A percentile compares a stretch with the other conserved stretches of the same genome.
Evolutionary conservation across 148 eudicot genomes (phyloP).

Genomic region (Vaccinium myrtillus): DNA sequence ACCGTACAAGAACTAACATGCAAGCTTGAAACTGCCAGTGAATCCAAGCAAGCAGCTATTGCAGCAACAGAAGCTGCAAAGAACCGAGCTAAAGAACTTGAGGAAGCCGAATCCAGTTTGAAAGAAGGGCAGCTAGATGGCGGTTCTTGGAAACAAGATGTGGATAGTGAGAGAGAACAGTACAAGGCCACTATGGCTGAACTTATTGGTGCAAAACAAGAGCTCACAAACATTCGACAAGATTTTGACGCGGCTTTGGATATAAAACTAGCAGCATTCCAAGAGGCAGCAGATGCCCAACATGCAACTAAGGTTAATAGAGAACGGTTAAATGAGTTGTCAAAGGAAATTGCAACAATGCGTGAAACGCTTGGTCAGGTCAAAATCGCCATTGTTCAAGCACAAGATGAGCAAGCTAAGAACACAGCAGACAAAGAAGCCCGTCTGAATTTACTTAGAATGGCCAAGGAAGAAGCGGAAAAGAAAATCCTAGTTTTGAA

Average conservation of each 20-base stretch:
- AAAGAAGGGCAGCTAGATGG: constrained; percentile 23
- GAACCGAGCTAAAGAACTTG: constrained; percentile 41
- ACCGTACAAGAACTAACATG: constrained; percentile 53
- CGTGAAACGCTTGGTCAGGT: constrained; percentile 41
- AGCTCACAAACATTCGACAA: constrained; percentile 56
- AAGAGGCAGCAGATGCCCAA: constrained; percentile 58
- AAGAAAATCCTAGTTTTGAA: constrained; percentile 34
- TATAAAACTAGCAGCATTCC: constrained; percentile 46
- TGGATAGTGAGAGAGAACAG: constrained; percentile 40
- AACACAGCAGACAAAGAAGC: constrained; percentile 37
- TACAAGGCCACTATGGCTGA: constrained; percentile 59
- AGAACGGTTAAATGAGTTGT: constrained; percentile 44
- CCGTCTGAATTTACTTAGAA: constrained; percentile 23
- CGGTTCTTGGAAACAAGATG: constrained; percentile 33
- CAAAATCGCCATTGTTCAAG: constrained; percentile 38
- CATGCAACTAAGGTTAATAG: constrained; percentile 36
- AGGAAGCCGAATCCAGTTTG: constrained; percentile 35
- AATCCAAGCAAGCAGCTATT: constrained; percentile 58
- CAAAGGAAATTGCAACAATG: constrained; percentile 45
- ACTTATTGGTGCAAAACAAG: constrained; percentile 67
- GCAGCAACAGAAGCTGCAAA: constrained; percentile 65
- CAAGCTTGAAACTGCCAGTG: constrained; percentile 50
- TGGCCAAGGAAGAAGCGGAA: constrained; percentile 44
- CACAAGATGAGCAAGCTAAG: constrained; percentile 46
- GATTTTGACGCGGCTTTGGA: constrained; percentile 57